These are phyloP conservation scores for Powellomyces hirtus DNA, from an alignment of 192 early-diverging fungal species.

Conservation along the genomic window DNA sequence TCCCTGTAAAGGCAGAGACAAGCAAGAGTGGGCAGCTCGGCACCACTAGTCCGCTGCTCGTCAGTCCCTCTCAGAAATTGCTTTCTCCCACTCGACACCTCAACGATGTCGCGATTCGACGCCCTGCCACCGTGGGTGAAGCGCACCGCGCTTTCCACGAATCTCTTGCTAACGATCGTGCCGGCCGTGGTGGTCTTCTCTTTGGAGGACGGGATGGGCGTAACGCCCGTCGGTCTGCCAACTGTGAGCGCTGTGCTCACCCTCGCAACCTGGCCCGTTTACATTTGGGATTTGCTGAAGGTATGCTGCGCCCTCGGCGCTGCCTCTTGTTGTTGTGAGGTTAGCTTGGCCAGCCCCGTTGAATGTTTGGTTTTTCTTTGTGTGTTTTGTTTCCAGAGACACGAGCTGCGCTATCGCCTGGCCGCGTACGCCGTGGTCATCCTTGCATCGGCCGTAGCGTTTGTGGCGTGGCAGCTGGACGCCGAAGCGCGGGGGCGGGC, in stretches of 20 bases:
- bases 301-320: background rate
- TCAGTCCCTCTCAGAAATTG: background rate
- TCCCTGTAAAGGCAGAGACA: too few species aligned
- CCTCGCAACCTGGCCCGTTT: slow-evolving; percentile 2
- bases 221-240: slow-evolving; percentile 6
- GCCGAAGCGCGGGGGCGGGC: slow-evolving; percentile 2
- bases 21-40: too few species aligned
- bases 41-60: background rate
- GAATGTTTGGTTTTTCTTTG: background rate
- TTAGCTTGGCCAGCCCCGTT: background rate
- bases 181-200: background rate
- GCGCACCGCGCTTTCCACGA: background rate
- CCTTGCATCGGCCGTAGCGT: slow-evolving; percentile 3
- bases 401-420: background rate
- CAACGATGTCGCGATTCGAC: slow-evolving; percentile 3
- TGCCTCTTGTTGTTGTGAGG: background rate
- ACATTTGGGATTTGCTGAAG: background rate
- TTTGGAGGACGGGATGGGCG: background rate
- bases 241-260: background rate
- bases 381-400: background rate
- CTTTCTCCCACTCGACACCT: background rate
- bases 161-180: background rate
- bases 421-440: background rate
- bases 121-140: background rate
- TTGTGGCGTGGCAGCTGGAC: slow-evolving; percentile 1